Percentiles rank a stretch among this genome's conserved stretches.
Evolutionary conservation across 768 basidiomycete genomes (phyloP).

Genomic region (Russula sp.): DNA sequence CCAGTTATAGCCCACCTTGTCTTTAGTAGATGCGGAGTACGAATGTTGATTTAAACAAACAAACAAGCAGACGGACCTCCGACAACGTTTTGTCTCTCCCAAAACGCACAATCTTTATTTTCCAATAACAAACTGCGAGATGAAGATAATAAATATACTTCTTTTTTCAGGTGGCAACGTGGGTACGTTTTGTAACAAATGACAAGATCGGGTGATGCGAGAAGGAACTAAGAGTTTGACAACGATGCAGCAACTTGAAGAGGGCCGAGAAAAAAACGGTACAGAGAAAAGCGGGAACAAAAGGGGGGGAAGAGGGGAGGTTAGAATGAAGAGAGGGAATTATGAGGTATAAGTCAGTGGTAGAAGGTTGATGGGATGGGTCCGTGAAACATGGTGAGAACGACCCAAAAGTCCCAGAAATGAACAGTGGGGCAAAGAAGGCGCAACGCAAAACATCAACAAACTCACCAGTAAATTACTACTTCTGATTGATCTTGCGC

Average conservation of each 20-base stretch:
- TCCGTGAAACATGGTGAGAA: background rate
- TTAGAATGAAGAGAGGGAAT: background rate
- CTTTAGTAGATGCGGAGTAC: too few relatives aligned
- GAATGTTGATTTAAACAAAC: too few relatives aligned
- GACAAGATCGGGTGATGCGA: background rate
- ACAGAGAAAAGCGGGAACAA: background rate
- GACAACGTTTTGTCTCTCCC: too few relatives aligned
- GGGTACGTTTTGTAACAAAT: background rate
- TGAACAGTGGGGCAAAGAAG: background rate
- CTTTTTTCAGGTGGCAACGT: background rate
- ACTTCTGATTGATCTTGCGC: conserved; percentile 12
- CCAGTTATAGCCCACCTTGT: too few relatives aligned
- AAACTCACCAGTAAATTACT: conserved; percentile 14
- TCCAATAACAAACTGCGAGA: background rate
- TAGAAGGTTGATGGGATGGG: background rate
- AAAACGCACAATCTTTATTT: background rate
- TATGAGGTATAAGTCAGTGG: conserved; percentile 7
- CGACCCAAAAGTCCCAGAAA: background rate
- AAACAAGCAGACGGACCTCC: background rate
- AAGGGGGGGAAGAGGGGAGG: background rate
- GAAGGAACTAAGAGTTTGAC: background rate
- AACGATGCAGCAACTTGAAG: background rate
- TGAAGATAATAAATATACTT: background rate
- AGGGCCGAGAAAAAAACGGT: background rate
- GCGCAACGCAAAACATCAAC: background rate